Conservation (phyloP, 202 grass and related monocot species). For the Dendrocalamus latiflorus region DNA sequence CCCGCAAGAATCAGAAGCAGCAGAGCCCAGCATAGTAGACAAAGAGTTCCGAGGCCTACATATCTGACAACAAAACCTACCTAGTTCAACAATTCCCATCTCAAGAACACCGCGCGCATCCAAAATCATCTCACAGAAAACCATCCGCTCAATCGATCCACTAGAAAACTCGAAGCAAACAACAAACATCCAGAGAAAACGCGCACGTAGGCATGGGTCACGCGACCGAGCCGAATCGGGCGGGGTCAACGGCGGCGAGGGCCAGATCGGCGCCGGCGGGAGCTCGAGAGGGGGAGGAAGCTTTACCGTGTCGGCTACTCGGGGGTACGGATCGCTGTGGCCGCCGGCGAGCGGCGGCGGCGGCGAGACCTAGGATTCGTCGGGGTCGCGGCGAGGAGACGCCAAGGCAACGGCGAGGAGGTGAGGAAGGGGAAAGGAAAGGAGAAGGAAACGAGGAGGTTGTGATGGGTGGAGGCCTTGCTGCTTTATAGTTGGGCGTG, state of each 20-base stretch:
- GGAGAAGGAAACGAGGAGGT: slow-evolving; percentile 11
- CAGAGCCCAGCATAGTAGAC: neutral
- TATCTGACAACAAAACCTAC: neutral
- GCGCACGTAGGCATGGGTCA: neutral
- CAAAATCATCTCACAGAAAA: neutral
- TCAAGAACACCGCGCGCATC: neutral
- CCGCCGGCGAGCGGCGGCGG: neutral
- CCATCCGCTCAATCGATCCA: slow-evolving; percentile 18
- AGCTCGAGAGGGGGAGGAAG: neutral
- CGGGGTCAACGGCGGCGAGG: slow-evolving; percentile 21
- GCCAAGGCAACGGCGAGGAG: neutral
- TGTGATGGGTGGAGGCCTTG: neutral
- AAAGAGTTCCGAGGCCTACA: neutral
- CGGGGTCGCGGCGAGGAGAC: slow-evolving; percentile 32
- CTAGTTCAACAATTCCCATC: neutral
- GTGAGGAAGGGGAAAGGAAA: neutral
- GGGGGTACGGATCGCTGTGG: neutral
- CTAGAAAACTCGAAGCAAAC: neutral
- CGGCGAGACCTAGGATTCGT: slow-evolving; percentile 9
- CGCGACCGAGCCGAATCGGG: neutral
- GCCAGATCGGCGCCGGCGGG: slow-evolving; percentile 29
- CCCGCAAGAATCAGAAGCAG: neutral
- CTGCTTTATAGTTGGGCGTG: slow-evolving; percentile 33
- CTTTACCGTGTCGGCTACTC: slow-evolving; percentile 23
- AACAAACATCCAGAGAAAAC: neutral